Conservation (phyloP, 352 stramenopile genomes). For the Blastocystis sp. region DNA sequence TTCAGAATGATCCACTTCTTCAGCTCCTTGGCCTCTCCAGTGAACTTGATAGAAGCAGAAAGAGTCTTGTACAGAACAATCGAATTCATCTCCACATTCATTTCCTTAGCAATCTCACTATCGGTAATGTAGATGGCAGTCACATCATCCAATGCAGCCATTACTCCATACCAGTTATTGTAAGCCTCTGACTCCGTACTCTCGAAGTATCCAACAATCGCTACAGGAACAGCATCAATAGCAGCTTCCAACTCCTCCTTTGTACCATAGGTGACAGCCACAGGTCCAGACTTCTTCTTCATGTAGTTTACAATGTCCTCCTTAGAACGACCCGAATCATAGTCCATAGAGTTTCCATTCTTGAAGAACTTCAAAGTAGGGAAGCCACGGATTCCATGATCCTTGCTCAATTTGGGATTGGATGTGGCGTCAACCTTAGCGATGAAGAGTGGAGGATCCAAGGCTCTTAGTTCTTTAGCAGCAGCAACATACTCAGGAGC, state of each 20-base stretch:
- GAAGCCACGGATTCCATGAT: slow-evolving; percentile 78
- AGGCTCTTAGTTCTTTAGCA: slow-evolving; percentile 73
- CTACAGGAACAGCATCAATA: slow-evolving; percentile 68
- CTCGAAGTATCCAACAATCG: slow-evolving; percentile 47
- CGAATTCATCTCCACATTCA: slow-evolving; percentile 27
- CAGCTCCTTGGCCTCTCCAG: slow-evolving; percentile 35
- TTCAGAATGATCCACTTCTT: slow-evolving; percentile 66
- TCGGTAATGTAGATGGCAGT: slow-evolving; percentile 60
- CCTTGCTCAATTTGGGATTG: slow-evolving; percentile 73
- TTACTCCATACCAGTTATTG: slow-evolving; percentile 50
- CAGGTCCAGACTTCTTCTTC: slow-evolving; percentile 81
- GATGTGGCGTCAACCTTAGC: slow-evolving; percentile 75
- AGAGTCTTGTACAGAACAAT: slow-evolving; percentile 55
- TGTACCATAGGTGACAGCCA: slow-evolving; percentile 74
- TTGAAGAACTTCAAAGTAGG: slow-evolving; percentile 86
- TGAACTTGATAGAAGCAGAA: neutral
- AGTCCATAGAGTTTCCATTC: slow-evolving; percentile 72
- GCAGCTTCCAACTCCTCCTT: slow-evolving; percentile 73
- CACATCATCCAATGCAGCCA: slow-evolving; percentile 34
- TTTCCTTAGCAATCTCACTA: slow-evolving; percentile 3
- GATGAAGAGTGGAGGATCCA: slow-evolving; percentile 67
- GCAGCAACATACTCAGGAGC: slow-evolving; percentile 78
- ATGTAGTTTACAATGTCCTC: slow-evolving; percentile 72
- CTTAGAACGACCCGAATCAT: slow-evolving; percentile 77
- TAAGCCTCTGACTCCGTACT: slow-evolving; percentile 58